Percentiles rank a stretch among this genome's conserved stretches.
Evolutionary conservation across 2,329 filamentous ascomycete genomes (phyloP).

Genomic region (Paracoccidioides lutzii): DNA sequence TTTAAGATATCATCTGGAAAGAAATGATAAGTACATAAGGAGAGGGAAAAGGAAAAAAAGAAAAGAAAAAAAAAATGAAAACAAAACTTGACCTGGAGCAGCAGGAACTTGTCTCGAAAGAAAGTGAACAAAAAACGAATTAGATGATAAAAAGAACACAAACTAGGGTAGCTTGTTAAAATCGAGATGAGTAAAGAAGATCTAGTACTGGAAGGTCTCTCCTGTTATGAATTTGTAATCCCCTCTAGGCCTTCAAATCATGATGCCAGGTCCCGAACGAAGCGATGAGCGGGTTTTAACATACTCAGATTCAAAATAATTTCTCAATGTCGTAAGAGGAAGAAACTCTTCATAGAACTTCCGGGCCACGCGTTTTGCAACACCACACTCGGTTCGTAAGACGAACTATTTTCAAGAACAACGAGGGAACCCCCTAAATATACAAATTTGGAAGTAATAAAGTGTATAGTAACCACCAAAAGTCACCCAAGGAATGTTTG

Average conservation of each 20-base stretch:
- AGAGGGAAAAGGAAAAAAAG: not conserved
- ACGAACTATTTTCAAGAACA: not conserved
- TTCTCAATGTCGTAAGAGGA: not conserved
- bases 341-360: not conserved
- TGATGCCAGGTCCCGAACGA: not conserved
- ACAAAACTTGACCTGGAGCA: not conserved
- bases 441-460: not conserved
- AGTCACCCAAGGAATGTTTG: not conserved
- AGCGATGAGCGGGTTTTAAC: not conserved
- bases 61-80: not conserved
- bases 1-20: not conserved
- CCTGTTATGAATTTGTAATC: not conserved
- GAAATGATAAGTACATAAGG: not conserved
- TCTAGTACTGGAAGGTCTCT: not conserved
- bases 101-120: not conserved
- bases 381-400: not conserved
- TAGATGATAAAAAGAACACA: not conserved
- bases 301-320: not conserved
- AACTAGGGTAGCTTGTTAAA: not conserved
- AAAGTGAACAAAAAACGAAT: not conserved
- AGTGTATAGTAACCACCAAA: not conserved
- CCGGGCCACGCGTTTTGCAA: not conserved
- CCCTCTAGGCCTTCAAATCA: not conserved
- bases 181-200: not conserved
- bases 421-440: not conserved